A percentile compares a stretch with the other conserved stretches of the same genome.
Evolutionary conservation across 140 eudicot genomes (phyloP).

Genomic region (Oenanthe javanica): DNA sequence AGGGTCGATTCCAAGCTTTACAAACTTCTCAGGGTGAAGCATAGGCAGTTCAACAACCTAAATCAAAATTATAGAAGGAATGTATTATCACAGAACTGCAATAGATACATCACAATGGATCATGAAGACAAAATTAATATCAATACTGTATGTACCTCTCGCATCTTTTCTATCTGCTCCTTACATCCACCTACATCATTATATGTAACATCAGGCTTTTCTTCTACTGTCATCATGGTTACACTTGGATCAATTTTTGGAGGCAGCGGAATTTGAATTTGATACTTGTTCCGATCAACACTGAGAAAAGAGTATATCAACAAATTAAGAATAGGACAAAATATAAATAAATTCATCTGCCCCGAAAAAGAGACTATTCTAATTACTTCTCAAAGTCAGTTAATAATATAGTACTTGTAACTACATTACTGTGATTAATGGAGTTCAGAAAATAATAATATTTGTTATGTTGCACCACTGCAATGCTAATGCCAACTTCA

Average conservation of each 20-base stretch:
- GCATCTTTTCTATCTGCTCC: conserved; percentile 96
- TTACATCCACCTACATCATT: conserved; percentile 99
- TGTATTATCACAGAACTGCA: not conserved
- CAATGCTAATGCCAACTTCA: not conserved
- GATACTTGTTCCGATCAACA: conserved; percentile 87
- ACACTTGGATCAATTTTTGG: conserved; percentile 98
- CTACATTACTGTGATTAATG: not conserved
- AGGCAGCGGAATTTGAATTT: conserved; percentile 93
- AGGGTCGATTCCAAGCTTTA: conserved; percentile 94
- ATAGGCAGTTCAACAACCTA: conserved; percentile 97
- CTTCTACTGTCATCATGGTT: conserved; percentile 99
- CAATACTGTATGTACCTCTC: conserved; percentile 48
- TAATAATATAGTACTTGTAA: not conserved
- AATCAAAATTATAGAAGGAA: conserved; percentile 26
- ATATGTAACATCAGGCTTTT: conserved; percentile 97
- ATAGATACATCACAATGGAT: not conserved
- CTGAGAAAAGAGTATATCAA: conserved; percentile 29
- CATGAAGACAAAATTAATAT: not conserved
- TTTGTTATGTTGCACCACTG: not conserved
- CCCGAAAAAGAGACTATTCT: not conserved
- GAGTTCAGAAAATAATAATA: not conserved
- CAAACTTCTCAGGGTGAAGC: conserved; percentile 99
- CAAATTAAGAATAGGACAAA: not conserved
- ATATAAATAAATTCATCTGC: not conserved
- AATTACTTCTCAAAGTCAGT: not conserved